Evolutionary conservation across 2,329 filamentous ascomycete genomes (phyloP), one percentile per base, ranked within the genome.

Genomic region (Orbilia oligospora): DNA sequence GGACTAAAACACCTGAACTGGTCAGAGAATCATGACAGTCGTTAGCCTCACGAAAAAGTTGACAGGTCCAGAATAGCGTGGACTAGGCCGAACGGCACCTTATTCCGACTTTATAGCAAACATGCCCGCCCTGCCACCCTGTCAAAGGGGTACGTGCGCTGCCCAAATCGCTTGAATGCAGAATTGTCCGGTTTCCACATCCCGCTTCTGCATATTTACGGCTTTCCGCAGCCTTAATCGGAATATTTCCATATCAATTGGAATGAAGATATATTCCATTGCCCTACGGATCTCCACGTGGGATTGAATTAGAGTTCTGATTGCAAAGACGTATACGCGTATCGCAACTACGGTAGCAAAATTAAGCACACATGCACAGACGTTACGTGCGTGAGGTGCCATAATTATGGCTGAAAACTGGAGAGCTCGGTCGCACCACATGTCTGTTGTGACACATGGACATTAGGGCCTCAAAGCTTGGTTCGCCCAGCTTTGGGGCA

Each of bases 81-180:
- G 46, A 24, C 10, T 9, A 49, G n/a, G 4, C 18, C 20, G 46
- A 24, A 9, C 9, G 6, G 1, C 18, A 10, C 46, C 14, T 24
- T 9, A 24, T 6, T 49, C n/a, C n/a, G n/a, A n/a, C n/a, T n/a
- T n/a, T n/a, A n/a, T n/a, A n/a, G n/a, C n/a, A n/a, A n/a, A n/a
- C n/a, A n/a, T n/a, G n/a, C n/a, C n/a, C n/a, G 6, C 9, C 10
- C 22, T 10, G 4, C 18, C 5, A 10, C 46, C 49, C n/a, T 53
- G 49, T n/a, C 16, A 14, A 18, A 33, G 51, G 30, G 51, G 51
- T 55, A 33, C 51, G 51, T 55, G 51, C 51, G 51, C 16, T 33
- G 16, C 22, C 51, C 16, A 55, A 55, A 55, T 18, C 51, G 51
- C 22, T 55, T 33, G 4, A 1, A n/a, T 55, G 51, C 51, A 55